Evolutionary conservation across 768 basidiomycete genomes (phyloP), one percentile per base, ranked within the genome.

Genomic region (Boletus eberwhitei): DNA sequence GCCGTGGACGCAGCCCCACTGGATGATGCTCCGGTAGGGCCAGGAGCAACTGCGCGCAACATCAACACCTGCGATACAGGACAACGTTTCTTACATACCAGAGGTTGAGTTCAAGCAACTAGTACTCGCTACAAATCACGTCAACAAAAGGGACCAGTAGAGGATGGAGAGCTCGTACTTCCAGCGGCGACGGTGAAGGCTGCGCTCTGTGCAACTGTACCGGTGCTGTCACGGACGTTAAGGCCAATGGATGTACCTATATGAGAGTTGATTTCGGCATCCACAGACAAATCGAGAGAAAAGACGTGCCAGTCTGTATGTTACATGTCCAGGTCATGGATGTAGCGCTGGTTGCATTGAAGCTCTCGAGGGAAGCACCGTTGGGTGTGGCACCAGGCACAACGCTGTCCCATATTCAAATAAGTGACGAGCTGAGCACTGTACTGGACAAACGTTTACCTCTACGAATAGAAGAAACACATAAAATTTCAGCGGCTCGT

Each of bases 161-260:
- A 35, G 13, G 7, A 40, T 24, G 22, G 14, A 43, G 40, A 13
- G n/a, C 8, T 73, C 85, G 43, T 73, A 88, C 88, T 37, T 47
- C 84, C 77, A 8, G 71, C 0, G 31, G 67, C 60, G 57, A 88
- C 65, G 16, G 68, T 74, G 75, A 90, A 77, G 3, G 81, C 32
- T 7, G 78, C 87, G 3, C 79, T 71, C 61, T 84, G 84, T 0
- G 67, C 74, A 45, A 66, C 24, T 0, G 21, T 0, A 62, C 92
- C 91, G 32, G 73, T 80, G 52, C 53, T 67, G 63, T 94, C 92
- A 65, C 79, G 80, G 57, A 93, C 55, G 13, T 72, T 75, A 29
- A 92, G 66, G 48, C 81, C 84, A 52, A 92, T 67, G 38, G 59
- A 66, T 5, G 77, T 79, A n/a, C 75, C 85, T 83, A 32, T 7